A percentile compares a stretch with the other conserved stretches of the same genome.
These are phyloP conservation scores for Dioscorea zingiberensis DNA, from an alignment of 106 monocot genomes.

Conservation along the genomic window DNA sequence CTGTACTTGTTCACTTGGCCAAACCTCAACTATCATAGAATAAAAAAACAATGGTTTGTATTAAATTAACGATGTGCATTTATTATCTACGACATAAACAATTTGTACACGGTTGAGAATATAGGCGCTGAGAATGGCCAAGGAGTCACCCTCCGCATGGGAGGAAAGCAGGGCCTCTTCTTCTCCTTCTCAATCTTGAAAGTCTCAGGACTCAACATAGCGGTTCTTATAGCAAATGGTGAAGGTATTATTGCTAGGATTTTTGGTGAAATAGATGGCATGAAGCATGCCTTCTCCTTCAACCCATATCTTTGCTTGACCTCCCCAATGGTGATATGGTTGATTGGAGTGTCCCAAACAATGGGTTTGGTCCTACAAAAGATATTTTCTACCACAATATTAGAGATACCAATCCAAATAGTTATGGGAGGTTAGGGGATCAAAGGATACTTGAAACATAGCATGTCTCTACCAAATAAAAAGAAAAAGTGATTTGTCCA, in stretches of 20 bases:
- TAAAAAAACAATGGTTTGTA: too few relatives aligned
- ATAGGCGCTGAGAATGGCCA: constrained; percentile 33
- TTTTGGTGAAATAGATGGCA: constrained; percentile 33
- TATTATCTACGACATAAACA: too few relatives aligned
- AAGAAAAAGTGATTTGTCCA: too few relatives aligned
- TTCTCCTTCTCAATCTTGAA: constrained; percentile 31
- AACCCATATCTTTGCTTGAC: constrained; percentile 40
- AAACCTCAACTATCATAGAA: constrained; percentile 29
- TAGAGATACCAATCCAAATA: too few relatives aligned
- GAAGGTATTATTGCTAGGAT: constrained; percentile 13
- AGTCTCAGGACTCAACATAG: constrained; percentile 41
- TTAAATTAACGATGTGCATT: neutral
- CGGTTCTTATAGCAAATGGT: constrained; percentile 35
- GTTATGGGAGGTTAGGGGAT: too few relatives aligned
- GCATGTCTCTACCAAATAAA: too few relatives aligned
- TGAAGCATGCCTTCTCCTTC: constrained; percentile 72
- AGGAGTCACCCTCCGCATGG: constrained; percentile 43
- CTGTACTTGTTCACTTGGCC: constrained; percentile 33
- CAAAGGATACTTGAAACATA: too few relatives aligned
- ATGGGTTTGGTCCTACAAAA: constrained; percentile 42
- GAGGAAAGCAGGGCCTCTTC: constrained; percentile 35
- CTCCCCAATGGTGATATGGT: constrained; percentile 27
- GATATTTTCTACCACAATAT: too few relatives aligned
- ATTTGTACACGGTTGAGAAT: constrained; percentile 26
- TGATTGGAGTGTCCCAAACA: constrained; percentile 37